Evolutionary conservation across 1,284 basidiomycete genomes (phyloP).

Genomic region (Rhodotorula mucilaginosa): DNA sequence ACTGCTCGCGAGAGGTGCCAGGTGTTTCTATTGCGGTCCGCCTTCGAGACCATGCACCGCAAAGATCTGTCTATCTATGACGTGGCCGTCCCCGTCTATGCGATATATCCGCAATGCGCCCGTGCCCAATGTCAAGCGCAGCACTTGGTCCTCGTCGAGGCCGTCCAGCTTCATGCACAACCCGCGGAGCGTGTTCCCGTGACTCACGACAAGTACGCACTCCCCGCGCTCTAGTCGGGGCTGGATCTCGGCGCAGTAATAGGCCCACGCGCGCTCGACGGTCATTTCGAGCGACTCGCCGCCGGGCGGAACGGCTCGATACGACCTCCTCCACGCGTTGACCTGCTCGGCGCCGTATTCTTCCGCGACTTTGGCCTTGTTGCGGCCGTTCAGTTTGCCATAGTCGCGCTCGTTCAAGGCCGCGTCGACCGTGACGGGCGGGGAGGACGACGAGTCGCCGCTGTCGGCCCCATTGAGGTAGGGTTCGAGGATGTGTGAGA

Average conservation of each 20-base stretch:
- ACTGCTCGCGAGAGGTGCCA: neutral
- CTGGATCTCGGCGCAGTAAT: constrained; percentile 11
- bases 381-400: constrained; percentile 19
- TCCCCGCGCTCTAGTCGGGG: constrained; percentile 5
- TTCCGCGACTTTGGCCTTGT: constrained; percentile 5
- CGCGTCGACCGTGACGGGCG: neutral
- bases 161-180: constrained; percentile 23
- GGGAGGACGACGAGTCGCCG: neutral
- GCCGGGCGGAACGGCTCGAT: constrained; percentile 5
- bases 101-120: constrained; percentile 17
- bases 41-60: constrained; percentile 14
- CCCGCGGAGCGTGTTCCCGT: constrained; percentile 24
- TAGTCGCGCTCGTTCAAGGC: constrained; percentile 26
- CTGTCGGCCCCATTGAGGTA: neutral
- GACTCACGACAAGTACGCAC: constrained; percentile 9
- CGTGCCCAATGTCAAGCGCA: constrained; percentile 13
- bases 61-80: constrained; percentile 8
- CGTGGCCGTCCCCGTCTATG: constrained; percentile 9
- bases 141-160: constrained; percentile 11
- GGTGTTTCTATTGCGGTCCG: constrained; percentile 4
- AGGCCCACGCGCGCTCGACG: constrained; percentile 8
- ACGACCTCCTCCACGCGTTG: constrained; percentile 16
- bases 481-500: constrained; percentile 10
- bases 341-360: constrained; percentile 20
- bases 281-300: constrained; percentile 13